Conservation (phyloP, 768 basidiomycete genomes). For the Cystobasidium ongulense region DNA sequence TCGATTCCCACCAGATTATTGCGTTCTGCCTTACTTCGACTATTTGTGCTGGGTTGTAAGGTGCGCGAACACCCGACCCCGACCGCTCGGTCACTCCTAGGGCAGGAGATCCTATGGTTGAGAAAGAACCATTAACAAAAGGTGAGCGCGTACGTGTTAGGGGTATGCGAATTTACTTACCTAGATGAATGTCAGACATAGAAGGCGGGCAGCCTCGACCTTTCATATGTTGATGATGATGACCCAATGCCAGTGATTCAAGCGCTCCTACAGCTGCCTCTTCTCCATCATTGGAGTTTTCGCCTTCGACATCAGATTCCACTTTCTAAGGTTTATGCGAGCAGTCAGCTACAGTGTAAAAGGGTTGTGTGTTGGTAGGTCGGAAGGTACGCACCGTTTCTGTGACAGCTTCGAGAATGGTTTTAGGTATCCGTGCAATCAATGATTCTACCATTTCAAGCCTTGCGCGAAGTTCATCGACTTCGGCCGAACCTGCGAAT, state of each 20-base stretch:
- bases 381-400: background rate
- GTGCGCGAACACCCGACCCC: background rate
- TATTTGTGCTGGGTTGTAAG: background rate
- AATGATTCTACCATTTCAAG: slow-evolving; percentile 4
- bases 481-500: background rate
- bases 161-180: background rate
- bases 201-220: background rate
- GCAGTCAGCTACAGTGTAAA: background rate
- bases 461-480: background rate
- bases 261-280: slow-evolving; percentile 14
- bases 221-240: background rate
- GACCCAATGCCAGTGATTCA: background rate
- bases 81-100: background rate
- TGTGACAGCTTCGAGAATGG: background rate
- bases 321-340: background rate
- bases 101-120: background rate
- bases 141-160: background rate
- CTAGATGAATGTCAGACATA: background rate
- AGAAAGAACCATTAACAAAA: background rate
- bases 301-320: background rate
- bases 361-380: background rate
- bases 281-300: background rate
- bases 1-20: too few relatives aligned
- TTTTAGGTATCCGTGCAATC: background rate
- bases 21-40: background rate